Evolutionary conservation across 192 early-diverging fungal genomes (phyloP).

Genomic region (Backusella westeae): DNA sequence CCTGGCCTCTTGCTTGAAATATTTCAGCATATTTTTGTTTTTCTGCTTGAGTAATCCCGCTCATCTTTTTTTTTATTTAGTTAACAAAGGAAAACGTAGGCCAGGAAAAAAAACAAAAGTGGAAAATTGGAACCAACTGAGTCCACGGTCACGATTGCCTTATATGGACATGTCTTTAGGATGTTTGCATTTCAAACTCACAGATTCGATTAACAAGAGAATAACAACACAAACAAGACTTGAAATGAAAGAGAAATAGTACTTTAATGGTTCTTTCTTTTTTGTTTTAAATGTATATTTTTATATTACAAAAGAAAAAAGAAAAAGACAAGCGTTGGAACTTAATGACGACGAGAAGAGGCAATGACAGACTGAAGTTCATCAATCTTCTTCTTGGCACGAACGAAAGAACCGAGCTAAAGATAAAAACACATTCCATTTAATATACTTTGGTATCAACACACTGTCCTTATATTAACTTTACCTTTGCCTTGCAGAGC

Average conservation of each 20-base stretch:
- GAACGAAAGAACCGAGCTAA: conserved; percentile 91
- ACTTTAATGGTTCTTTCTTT: not conserved
- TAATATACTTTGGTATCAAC: too few relatives aligned
- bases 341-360: conserved; percentile 78
- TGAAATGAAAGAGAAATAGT: not conserved
- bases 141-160: not conserved
- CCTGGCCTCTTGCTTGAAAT: conserved; percentile 47
- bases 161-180: not conserved
- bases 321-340: not conserved
- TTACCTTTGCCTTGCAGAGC: conserved; percentile 94
- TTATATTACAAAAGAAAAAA: not conserved
- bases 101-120: not conserved
- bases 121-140: not conserved
- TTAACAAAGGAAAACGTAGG: not conserved
- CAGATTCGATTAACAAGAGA: too few relatives aligned
- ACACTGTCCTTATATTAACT: too few relatives aligned
- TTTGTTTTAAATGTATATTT: not conserved
- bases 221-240: not conserved
- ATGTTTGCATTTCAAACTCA: not conserved
- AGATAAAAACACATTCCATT: too few relatives aligned
- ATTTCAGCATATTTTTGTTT: conserved; percentile 54
- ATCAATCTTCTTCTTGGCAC: conserved; percentile 99
- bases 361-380: conserved; percentile 93
- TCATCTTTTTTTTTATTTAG: conserved; percentile 12
- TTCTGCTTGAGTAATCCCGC: conserved; percentile 39